Base-by-base conservation (phyloP, 1,139 yeast genomes). In the Pichia sp. region DNA sequence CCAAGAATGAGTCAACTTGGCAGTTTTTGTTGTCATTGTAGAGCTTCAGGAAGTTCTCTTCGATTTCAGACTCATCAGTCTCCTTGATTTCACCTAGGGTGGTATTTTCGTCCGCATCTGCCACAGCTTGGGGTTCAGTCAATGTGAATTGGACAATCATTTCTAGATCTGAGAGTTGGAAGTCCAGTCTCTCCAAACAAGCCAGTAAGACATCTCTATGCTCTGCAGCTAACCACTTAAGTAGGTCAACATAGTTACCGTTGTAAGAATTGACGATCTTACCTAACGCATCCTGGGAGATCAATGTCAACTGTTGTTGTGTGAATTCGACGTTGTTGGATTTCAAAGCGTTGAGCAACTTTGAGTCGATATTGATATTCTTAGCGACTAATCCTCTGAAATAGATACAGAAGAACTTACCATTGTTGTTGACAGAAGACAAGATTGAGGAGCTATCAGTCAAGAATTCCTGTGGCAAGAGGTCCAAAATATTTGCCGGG, bases 111-210 rank as follows among this genome's bases (percentile, higher is more conserved):
- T 55, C 48, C 15, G 57, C 59, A n/a, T n/a, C n/a, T n/a, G n/a
- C n/a, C n/a, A n/a, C n/a, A n/a, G n/a, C n/a, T 30, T 25, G 18
- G 8, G 16, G 6, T 17, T 57, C 53, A 10, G 52, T 40, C 12
- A 59, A 62, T 2, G 86, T 76, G 2, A 79, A 66, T 62, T 83
- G 81, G 34, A 84, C 62, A 41, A 69, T 66, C 66, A 84, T 71
- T 59, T 85, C 95, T 46, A 85, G 67, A 12, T 72, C 67, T 27
- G 72, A 72, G 16, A 79, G 47, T 23, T 66, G 61, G 29, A 74
- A 47, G 19, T 62, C 58, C 19, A 63, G 45, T 1, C 61, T 55
- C 5, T 58, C 54, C 44, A 82, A 61, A 10, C 63, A 58, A 12
- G 60, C 50, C 12, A 62, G 33, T 39, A 82, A 71, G 23, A 64